Evolutionary conservation across 768 basidiomycete genomes (phyloP), one percentile per base, ranked within the genome.

Genomic region (Chalciporus sphaerocephalus): DNA sequence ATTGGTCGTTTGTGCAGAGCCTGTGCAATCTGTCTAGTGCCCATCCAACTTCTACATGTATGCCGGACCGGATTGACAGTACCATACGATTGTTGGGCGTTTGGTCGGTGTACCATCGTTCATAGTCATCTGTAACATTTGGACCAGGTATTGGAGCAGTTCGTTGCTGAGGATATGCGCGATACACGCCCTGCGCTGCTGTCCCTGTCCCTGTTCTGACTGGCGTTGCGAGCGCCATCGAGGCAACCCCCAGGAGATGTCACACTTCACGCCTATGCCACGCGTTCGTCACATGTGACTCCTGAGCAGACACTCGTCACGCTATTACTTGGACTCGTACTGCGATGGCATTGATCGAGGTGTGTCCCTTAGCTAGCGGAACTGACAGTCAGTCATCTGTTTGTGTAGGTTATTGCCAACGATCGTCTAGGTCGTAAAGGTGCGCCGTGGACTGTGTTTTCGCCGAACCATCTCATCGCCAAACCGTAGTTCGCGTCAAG

Each of bases 371-470:
- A 16, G 27, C 35, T 38, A 32, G 13, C 4, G 10, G 42, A 16
- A 21, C 21, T 33, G 15, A 4, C 11, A 27, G 12, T 15, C 3
- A 33, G 44, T 44, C 13, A 54, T 15, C 2, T 37, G 55, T 47
- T 52, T 10, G 1, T 63, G 21, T 58, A 96, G 83, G 79, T 96
- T 53, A 95, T 95, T 59, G 93, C 92, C 7, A 97, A 97, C 70
- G 92, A 95, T 74, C 88, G 93, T 64, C 76, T 94, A 38, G 93
- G 94, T 44, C 82, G 88, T 50, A 95, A 94, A 85, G 92, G 93
- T 91, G 16, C 37, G 71, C 2, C 2, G 10, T 36, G 6, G 4
- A 28, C 1, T 7, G 4, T 22, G 9, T 1, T 6, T 1, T 38
- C 4, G 0, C 13, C 2, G 20, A 25, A 7, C 17, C 30, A 35